Percentiles rank a stretch among this genome's conserved stretches.
Evolutionary conservation across 441 rosid genomes (phyloP).

Genomic region (Erodium moschatum): DNA sequence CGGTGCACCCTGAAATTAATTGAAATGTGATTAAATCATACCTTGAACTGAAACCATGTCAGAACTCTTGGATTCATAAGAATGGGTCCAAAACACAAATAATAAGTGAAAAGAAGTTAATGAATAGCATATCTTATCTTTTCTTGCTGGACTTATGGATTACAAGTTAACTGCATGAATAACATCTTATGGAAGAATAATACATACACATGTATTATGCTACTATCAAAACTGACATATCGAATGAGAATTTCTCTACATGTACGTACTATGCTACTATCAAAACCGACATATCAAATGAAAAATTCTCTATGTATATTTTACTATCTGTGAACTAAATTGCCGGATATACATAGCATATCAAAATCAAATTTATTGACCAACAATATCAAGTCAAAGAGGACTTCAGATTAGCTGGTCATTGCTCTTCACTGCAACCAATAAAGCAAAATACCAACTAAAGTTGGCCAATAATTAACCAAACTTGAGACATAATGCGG

Average conservation of each 20-base stretch:
- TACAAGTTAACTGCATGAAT: neutral
- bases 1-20: constrained; percentile 37
- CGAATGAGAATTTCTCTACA: neutral
- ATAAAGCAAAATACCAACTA: neutral
- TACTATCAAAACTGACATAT: neutral
- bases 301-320: no score
- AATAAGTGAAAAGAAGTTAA: neutral
- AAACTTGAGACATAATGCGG: neutral
- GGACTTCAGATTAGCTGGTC: neutral
- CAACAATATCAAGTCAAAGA: neutral
- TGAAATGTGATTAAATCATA: constrained; percentile 1
- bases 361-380: neutral
- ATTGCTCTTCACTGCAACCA: neutral
- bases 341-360: no score
- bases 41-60: neutral
- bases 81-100: neutral
- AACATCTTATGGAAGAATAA: neutral
- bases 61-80: neutral
- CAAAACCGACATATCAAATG: no score
- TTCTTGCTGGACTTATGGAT: no score
- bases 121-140: no score
- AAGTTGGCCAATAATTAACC: neutral
- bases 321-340: neutral
- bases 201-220: neutral
- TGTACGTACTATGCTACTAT: no score